Evolutionary conservation across 352 stramenopile species (phyloP), one percentile per base, ranked within the genome.

Genomic region (Phytopythium aichiense): DNA sequence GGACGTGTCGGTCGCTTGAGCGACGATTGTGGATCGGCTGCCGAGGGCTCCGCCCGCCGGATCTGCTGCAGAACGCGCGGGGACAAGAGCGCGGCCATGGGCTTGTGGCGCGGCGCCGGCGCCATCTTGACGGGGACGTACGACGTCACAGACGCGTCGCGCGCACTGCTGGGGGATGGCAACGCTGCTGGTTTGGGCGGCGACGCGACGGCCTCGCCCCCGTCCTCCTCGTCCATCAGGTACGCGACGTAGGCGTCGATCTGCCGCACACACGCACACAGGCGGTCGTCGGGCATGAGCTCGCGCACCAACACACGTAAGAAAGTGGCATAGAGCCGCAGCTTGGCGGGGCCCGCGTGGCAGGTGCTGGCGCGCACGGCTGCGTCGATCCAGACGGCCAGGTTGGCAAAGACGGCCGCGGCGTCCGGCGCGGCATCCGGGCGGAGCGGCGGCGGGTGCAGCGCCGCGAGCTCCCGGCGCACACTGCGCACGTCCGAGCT

Each of bases 371-470:
- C 57, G 33, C 54, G 56, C 35, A 71, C 45, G 20, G 49, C 51
- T 35, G 64, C 60, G 53, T 79, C 67, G n/a, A 80, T 65, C 74
- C 74, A 84, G 20, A 76, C 74, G 8, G 58, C 65, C 23, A 84
- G 37, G 57, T 81, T 79, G 15, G 52, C 59, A 30, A 84, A 79
- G 20, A 72, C 65, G 40, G 37, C 23, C 4, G 50, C 45, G 22
- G 61, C 18, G 16, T 23, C 50, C 13, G 28, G 30, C 50, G 18
- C 28, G 40, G 18, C 15, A 8, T 22, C 33, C 11, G 7, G 20
- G 42, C 28, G 23, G 16, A 7, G 25, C 54, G 12, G n/a, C 4
- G 13, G 38, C 15, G 22, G 38, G 16, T 46, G 30, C 4, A n/a
- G n/a, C 49, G 49, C 12, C 30, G 31, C 8, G 20, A 51, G n/a